Evolutionary conservation across 805 yeast species (phyloP).

Genomic region (Metschnikowia cerradonensis): DNA sequence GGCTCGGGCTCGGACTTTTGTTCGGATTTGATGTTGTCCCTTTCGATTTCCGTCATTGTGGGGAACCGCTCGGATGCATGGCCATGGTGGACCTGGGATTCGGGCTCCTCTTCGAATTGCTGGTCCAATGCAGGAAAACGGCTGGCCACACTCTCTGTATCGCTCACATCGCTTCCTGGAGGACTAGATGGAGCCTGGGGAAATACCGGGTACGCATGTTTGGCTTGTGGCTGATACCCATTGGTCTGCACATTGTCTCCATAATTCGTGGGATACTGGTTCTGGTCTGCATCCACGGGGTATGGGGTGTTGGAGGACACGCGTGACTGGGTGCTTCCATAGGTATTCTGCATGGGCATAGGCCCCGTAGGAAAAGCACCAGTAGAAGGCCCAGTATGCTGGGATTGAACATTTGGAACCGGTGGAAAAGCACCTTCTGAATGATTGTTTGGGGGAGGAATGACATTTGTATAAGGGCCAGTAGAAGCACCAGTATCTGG

Average conservation of each 20-base stretch:
- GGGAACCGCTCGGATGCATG: slow-evolving; percentile 15
- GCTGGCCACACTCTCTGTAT: slow-evolving; percentile 18
- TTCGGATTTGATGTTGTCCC: background rate
- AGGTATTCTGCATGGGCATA: background rate
- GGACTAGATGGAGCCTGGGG: slow-evolving; percentile 16
- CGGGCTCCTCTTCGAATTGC: slow-evolving; percentile 2
- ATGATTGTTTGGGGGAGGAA: no score
- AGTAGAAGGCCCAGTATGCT: no score
- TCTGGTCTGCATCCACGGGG: background rate
- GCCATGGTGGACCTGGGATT: slow-evolving; percentile 1
- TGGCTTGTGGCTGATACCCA: no score
- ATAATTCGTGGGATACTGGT: background rate
- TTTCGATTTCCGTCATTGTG: slow-evolving; percentile 2
- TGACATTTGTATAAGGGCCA: no score
- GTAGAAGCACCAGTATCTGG: no score
- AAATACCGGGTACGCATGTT: background rate
- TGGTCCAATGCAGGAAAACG: slow-evolving; percentile 16
- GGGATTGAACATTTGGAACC: no score
- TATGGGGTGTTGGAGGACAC: background rate
- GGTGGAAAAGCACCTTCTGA: no score
- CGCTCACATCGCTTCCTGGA: slow-evolving; percentile 14
- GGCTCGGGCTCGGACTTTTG: slow-evolving; percentile 34
- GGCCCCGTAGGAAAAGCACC: no score
- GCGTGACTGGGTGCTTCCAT: background rate
- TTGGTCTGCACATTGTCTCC: background rate